These are phyloP conservation scores for Kregervanrija pseudodelftensis DNA, from an alignment of 805 yeast genomes.

Conservation along the genomic window DNA sequence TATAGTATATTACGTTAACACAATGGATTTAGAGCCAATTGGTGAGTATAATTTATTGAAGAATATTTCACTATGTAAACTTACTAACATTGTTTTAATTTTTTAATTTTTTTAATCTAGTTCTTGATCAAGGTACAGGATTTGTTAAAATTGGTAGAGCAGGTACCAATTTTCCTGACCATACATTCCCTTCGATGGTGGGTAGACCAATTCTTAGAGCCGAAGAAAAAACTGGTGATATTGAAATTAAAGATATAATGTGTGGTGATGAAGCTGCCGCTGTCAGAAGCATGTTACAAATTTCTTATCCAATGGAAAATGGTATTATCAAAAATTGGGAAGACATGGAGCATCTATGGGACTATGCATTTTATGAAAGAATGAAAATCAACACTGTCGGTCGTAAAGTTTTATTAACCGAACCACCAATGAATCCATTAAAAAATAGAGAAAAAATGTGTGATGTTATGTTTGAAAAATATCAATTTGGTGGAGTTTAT, in stretches of 20 bases:
- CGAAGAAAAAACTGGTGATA: constrained; percentile 75
- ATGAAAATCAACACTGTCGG: constrained; percentile 73
- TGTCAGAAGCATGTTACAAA: constrained; percentile 82
- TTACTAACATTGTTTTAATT: not conserved
- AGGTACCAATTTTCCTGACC: constrained; percentile 94
- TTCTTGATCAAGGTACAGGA: constrained; percentile 98
- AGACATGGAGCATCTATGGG: constrained; percentile 98
- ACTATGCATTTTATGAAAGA: constrained; percentile 89
- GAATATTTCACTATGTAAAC: not conserved
- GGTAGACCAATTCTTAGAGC: constrained; percentile 97
- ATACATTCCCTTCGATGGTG: constrained; percentile 93
- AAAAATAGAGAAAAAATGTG: constrained; percentile 88
- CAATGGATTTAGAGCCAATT: constrained; percentile 4
- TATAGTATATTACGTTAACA: not conserved
- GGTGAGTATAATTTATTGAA: constrained; percentile 1
- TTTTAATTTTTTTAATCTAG: too few species aligned
- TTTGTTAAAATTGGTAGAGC: constrained; percentile 96
- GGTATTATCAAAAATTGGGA: constrained; percentile 98
- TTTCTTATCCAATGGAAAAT: constrained; percentile 98
- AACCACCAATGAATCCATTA: constrained; percentile 96
- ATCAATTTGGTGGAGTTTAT: constrained; percentile 85
- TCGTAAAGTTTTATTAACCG: constrained; percentile 80
- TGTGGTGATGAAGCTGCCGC: constrained; percentile 94
- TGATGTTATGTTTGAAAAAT: constrained; percentile 86
- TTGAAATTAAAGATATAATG: constrained; percentile 92